Base-by-base conservation (phyloP, 2,329 filamentous ascomycete species). In the Lasiodiplodia sp. region DNA sequence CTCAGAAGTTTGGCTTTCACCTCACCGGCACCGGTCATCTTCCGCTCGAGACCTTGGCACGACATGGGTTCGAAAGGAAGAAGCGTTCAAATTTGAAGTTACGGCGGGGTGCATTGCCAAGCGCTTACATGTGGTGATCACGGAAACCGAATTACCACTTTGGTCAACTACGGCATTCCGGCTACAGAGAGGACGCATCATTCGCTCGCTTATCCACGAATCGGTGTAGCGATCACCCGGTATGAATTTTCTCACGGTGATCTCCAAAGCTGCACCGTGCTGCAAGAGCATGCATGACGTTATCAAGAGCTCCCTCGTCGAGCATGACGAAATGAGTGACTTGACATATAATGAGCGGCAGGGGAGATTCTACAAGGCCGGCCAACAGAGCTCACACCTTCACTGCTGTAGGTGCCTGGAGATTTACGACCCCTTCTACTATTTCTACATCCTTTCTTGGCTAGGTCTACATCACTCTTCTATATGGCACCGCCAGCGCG, bases 1-100 rank as follows among this genome's bases (percentile, higher is more conserved):
- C 58, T 86, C 85, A 0, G 81, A 86, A 2, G 81, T 82, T 82
- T 40, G 86, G 88, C 69, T 75, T 88, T 0, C 87, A 87, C 73
- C 73, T 79, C 14, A 84, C 80, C 1, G 83, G 84, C 5, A 82
- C 88, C 70, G 81, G 82, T 67, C 82, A 82, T 87, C 76, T 78
- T 79, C 12, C 81, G 84, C 56, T 88, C 86, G 71, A 78, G 82
- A 74, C 79, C 82, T 14, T 76, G 84, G 69, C 85, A 86, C 72
- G 77, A 81, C 72, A 52, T 58, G 49, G 56, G 82, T 21, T 51
- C 69, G 18, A 71, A 69, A 38, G 69, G 71, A n/a, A 66, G 31
- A 51, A 38, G 7, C 31, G 10, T 44, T n/a, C 23, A 66, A 28
- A 14, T 38, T 23, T 0, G 49, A 40, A 18, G 47, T 57, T 28